A percentile compares a stretch with the other conserved stretches of the same genome.
Conservation (phyloP, 2,329 filamentous ascomycete species). For the Penicillium palitans region DNA sequence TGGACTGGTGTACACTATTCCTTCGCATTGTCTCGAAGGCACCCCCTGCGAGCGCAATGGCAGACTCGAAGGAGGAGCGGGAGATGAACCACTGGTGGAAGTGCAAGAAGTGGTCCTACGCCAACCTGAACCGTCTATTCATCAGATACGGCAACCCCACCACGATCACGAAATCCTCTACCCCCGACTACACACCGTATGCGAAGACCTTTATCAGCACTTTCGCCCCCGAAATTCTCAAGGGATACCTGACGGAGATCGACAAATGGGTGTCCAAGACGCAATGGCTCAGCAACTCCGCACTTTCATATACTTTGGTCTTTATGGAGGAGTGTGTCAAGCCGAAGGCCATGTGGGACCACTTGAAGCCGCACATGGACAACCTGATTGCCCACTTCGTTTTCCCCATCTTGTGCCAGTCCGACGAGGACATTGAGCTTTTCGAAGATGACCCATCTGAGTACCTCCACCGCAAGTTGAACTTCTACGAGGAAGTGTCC, state of each 20-base stretch:
- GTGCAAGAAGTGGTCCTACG: constrained; percentile 99
- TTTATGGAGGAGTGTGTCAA: constrained; percentile 97
- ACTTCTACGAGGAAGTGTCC: constrained; percentile 96
- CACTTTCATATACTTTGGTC: constrained; percentile 87
- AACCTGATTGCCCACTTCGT: constrained; percentile 92
- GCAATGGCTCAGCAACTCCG: constrained; percentile 90
- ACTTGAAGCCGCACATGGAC: constrained; percentile 89
- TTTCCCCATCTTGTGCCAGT: constrained; percentile 92
- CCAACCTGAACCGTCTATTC: constrained; percentile 93
- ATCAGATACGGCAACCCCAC: constrained; percentile 92
- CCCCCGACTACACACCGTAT: constrained; percentile 74
- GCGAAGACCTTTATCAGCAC: constrained; percentile 87
- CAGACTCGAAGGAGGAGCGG: constrained; percentile 77
- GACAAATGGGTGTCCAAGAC: constrained; percentile 97
- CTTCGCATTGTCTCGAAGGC: constrained; percentile 84
- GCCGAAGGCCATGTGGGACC: constrained; percentile 94
- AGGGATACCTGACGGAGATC: constrained; percentile 89
- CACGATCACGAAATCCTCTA: constrained; percentile 70
- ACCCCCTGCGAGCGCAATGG: constrained; percentile 74
- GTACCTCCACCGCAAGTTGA: constrained; percentile 94
- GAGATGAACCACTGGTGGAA: constrained; percentile 99
- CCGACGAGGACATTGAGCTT: constrained; percentile 86
- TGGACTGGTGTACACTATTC: constrained; percentile 96
- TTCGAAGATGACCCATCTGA: constrained; percentile 95
- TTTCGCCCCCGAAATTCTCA: constrained; percentile 93